Base-by-base conservation (phyloP, 305 asterid genomes). In the Fraxinus xanthoxyloides region DNA sequence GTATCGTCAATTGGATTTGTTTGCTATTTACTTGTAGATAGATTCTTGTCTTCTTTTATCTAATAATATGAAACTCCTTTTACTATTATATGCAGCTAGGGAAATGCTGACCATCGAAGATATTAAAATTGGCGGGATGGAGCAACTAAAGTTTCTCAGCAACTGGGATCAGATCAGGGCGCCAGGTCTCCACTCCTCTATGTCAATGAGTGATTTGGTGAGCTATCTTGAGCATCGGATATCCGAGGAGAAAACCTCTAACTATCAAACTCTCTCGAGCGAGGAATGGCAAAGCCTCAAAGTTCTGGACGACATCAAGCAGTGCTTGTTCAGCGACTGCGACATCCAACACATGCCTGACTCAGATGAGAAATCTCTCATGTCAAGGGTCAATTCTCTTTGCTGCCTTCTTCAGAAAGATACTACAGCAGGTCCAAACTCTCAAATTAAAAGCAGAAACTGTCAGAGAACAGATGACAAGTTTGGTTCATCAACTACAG, bases 391-490 rank as follows among this genome's bases (percentile, higher is more conserved):
- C 77, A 89, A 94, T 82, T 95, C 99, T 34, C 97, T 95, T 5
- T 93, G 99, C 92, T 92, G 98, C 77, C 98, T 94, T 83, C 89
- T 95, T 81, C 99, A 95, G 90, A 93, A 92, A 85, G 98, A 93
- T 38, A 79, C 93, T 10, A 51, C 82, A 23, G 38, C 86, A 9
- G 82, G 75, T 40, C 79, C 90, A 59, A 70, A 26, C 21, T 5
- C 35, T 32, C 87, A 54, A 17, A 51, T 69, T 56, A 89, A 72
- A 75, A 79, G 83, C 26, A 92, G 89, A 12, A 38, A 77, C 75
- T 31, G 28, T 35, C 75, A 79, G 79, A 77, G 84, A 72, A 46
- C 54, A 10, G 85, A 69, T 2, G 88, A 77, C 34, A 8, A 73
- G 26, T 31, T 69, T 26, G 43, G 78, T 43, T 77, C 35, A 15